Percentiles rank a stretch among this genome's conserved stretches.
Evolutionary conservation across 2,329 filamentous ascomycete species (phyloP).

Genomic region (Hymenoscyphus linearis): DNA sequence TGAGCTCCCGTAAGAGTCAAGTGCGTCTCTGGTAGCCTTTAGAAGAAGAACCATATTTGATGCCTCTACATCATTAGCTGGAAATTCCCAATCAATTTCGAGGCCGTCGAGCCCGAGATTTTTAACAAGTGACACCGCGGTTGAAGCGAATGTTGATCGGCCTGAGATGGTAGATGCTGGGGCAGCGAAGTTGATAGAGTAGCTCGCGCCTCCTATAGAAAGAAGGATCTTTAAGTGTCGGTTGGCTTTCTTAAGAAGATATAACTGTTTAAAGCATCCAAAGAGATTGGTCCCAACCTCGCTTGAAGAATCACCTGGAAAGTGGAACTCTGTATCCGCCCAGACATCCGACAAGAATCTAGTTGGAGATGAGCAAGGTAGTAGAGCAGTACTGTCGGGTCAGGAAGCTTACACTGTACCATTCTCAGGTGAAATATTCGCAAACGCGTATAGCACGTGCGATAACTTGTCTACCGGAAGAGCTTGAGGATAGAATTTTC

Average conservation of each 20-base stretch:
- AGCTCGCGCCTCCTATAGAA: conserved; percentile 80
- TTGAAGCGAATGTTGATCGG: conserved; percentile 13
- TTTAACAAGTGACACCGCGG: conserved; percentile 13
- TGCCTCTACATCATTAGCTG: conserved; percentile 15
- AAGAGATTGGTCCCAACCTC: conserved; percentile 62
- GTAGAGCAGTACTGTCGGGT: neutral
- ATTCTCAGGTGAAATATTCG: conserved; percentile 69
- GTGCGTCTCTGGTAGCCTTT: conserved; percentile 31
- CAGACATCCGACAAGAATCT: conserved; percentile 10
- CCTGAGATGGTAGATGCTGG: conserved; percentile 55
- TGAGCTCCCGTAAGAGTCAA: conserved; percentile 43
- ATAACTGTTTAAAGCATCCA: conserved; percentile 77
- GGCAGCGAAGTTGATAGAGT: conserved; percentile 64
- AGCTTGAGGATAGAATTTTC: conserved; percentile 77
- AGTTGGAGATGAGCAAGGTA: neutral
- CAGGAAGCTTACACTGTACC: conserved; percentile 60
- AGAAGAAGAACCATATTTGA: conserved; percentile 25
- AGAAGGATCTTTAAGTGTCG: conserved; percentile 72
- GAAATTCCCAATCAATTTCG: conserved; percentile 24
- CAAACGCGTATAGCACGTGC: conserved; percentile 84
- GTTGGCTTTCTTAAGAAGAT: conserved; percentile 68
- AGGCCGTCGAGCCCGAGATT: conserved; percentile 20
- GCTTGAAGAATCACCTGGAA: conserved; percentile 67
- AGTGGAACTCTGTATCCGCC: conserved; percentile 46
- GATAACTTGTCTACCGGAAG: conserved; percentile 74